Conservation (phyloP, 2,329 filamentous ascomycete genomes). For the Grosmannia clavigera region DNA sequence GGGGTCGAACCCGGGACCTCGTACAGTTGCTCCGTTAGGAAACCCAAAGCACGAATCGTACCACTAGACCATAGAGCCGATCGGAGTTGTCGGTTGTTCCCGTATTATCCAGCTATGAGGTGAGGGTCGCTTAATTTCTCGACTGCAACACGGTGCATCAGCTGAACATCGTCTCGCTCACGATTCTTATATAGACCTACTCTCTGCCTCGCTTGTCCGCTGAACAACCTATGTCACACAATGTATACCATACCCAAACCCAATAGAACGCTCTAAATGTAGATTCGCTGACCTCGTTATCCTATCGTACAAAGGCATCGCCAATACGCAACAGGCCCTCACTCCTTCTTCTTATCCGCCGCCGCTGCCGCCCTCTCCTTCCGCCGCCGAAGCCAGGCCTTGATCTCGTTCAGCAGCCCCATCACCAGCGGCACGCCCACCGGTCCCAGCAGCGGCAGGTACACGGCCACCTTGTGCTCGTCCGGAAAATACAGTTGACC, state of each 20-base stretch:
- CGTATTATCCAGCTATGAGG: too few relatives aligned
- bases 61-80: not conserved
- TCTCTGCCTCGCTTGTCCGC: too few relatives aligned
- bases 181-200: too few relatives aligned
- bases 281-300: too few relatives aligned
- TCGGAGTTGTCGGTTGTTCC: not conserved
- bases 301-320: too few relatives aligned
- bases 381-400: slow-evolving; percentile 41
- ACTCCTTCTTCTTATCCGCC: slow-evolving; percentile 22
- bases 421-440: slow-evolving; percentile 83
- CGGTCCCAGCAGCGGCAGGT: slow-evolving; percentile 80
- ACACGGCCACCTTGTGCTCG: slow-evolving; percentile 95
- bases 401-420: slow-evolving; percentile 70
- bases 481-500: slow-evolving; percentile 97
- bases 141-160: too few relatives aligned
- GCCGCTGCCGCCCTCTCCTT: slow-evolving; percentile 27
- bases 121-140: too few relatives aligned
- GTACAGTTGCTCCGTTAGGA: slow-evolving; percentile 9
- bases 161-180: too few relatives aligned
- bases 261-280: too few relatives aligned
- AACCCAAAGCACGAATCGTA: slow-evolving; percentile 14
- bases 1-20: slow-evolving; percentile 15
- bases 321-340: not conserved
- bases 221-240: too few relatives aligned
- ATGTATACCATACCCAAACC: too few relatives aligned